phyloP scores from a whole-genome alignment of 768 basidiomycete genomes.

The Pisolithus sp. region DNA sequence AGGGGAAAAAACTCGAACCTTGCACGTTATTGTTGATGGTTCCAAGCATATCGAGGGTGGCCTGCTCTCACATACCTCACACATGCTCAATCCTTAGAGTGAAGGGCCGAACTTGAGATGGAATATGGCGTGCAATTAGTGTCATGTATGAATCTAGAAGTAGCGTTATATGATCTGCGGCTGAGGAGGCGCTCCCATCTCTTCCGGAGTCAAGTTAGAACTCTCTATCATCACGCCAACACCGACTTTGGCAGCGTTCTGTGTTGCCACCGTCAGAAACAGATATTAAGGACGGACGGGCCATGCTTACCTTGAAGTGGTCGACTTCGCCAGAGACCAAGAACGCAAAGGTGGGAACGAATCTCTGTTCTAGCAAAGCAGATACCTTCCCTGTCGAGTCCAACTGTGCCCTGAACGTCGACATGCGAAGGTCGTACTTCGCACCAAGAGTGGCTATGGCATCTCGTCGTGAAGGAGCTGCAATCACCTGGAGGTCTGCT shows the following conservation, averaged over 20 bases:
- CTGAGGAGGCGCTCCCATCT: constrained; percentile 64
- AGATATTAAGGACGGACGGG: neutral
- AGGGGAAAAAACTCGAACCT: too few relatives aligned
- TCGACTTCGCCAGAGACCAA: constrained; percentile 95
- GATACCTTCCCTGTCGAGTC: constrained; percentile 95
- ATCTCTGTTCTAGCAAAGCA: constrained; percentile 90
- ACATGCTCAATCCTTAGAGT: constrained; percentile 1
- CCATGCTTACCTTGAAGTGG: constrained; percentile 79
- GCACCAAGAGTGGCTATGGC: constrained; percentile 91
- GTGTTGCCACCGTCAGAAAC: constrained; percentile 1
- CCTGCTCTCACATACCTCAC: constrained; percentile 14
- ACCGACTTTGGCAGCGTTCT: constrained; percentile 93
- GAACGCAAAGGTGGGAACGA: constrained; percentile 93
- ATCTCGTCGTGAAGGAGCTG: constrained; percentile 74
- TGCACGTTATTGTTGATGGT: too few relatives aligned
- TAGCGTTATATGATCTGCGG: constrained; percentile 30
- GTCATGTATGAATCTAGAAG: constrained; percentile 23
- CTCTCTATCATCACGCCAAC: constrained; percentile 98
- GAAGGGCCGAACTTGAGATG: constrained; percentile 4
- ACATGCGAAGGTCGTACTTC: constrained; percentile 92
- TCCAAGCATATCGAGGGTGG: too few relatives aligned
- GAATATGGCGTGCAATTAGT: constrained; percentile 12
- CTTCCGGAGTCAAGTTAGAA: constrained; percentile 71
- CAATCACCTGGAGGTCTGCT: constrained; percentile 82
- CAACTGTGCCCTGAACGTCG: constrained; percentile 90